Conservation (phyloP, 73 alveolate species). For the Paraurostyla sp. region DNA sequence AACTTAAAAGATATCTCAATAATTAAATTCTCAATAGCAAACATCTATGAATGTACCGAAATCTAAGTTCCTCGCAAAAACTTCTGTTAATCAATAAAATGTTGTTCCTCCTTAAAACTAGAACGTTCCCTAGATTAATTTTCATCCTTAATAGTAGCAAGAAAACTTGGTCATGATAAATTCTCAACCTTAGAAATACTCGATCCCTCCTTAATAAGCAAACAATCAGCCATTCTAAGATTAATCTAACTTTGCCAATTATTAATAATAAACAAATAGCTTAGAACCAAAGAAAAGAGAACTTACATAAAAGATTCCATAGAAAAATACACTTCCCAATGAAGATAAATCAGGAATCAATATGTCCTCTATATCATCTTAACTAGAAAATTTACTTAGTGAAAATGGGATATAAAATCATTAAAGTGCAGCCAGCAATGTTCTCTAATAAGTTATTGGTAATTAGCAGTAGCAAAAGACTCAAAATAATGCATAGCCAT, state of each 20-base stretch:
- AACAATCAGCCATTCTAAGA: slow-evolving; percentile 4
- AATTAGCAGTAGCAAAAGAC: not conserved
- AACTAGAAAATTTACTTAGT: not conserved
- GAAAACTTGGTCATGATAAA: not conserved
- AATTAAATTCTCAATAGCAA: not conserved
- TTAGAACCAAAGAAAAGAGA: slow-evolving; percentile 63
- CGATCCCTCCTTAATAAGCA: not conserved
- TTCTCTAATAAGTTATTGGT: not conserved
- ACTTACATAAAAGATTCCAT: slow-evolving; percentile 17
- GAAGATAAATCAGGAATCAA: slow-evolving; percentile 37
- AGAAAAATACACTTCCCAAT: slow-evolving; percentile 4
- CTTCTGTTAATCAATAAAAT: not conserved
- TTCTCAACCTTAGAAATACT: not conserved
- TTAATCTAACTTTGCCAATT: slow-evolving; percentile 24
- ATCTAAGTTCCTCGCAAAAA: slow-evolving; percentile 52
- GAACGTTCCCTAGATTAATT: not conserved
- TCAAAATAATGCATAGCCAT: not conserved
- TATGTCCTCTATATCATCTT: slow-evolving; percentile 20
- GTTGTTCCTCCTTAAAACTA: not conserved
- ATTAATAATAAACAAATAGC: not conserved
- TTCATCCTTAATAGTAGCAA: slow-evolving; percentile 6
- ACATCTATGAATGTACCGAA: slow-evolving; percentile 15
- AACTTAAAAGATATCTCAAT: not conserved
- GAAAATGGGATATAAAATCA: not conserved
- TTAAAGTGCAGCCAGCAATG: not conserved